A percentile compares a stretch with the other conserved stretches of the same genome.
Evolutionary conservation across 1,284 basidiomycete genomes (phyloP).

Genomic region (Chondrostereum purpureum): DNA sequence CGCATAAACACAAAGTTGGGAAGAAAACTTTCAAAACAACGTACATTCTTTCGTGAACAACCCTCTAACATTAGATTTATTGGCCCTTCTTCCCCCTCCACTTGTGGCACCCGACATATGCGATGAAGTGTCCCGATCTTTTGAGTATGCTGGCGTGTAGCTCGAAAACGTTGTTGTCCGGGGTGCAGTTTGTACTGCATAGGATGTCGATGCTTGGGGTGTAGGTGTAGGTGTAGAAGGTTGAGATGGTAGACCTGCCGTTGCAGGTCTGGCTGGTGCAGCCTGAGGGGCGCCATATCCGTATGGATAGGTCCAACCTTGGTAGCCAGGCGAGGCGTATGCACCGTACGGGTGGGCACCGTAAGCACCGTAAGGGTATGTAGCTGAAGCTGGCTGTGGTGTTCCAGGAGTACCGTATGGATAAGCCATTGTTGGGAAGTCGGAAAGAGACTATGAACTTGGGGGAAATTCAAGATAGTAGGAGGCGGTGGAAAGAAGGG

Average conservation of each 20-base stretch:
- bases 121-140: constrained; percentile 40
- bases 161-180: constrained; percentile 38
- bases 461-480: too few species aligned
- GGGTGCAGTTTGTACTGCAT: constrained; percentile 13
- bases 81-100: constrained; percentile 37
- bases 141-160: constrained; percentile 49
- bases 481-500: too few species aligned
- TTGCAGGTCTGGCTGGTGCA: constrained; percentile 16
- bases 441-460: too few species aligned
- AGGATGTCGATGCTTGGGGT: constrained; percentile 16
- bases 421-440: too few species aligned
- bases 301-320: constrained; percentile 51
- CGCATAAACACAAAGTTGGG: constrained; percentile 8
- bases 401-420: constrained; percentile 4
- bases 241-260: constrained; percentile 31
- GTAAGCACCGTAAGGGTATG: constrained; percentile 46
- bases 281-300: constrained; percentile 38
- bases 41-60: constrained; percentile 73
- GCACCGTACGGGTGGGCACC: constrained; percentile 13
- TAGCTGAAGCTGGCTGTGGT: constrained; percentile 35
- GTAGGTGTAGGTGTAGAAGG: constrained; percentile 19
- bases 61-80: constrained; percentile 61
- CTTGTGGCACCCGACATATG: constrained; percentile 32
- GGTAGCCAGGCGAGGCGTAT: constrained; percentile 23
- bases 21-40: constrained; percentile 23